These are phyloP conservation scores for Neurospora sp. DNA, from an alignment of 2,329 filamentous ascomycete genomes.

Conservation along the genomic window DNA sequence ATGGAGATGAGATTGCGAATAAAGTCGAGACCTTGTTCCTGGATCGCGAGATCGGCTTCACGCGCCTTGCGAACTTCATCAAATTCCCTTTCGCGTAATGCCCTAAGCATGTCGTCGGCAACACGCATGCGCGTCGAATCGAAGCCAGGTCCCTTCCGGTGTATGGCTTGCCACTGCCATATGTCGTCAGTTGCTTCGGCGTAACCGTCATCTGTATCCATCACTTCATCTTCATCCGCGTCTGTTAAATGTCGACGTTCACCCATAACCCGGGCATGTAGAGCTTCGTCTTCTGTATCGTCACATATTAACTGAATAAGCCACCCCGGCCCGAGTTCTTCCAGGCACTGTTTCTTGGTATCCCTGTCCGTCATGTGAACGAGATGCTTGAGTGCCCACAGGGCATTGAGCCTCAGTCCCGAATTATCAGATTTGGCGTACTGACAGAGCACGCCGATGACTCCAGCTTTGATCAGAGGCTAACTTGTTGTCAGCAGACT, in stretches of 20 bases:
- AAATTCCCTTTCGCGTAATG: constrained; percentile 54
- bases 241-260: constrained; percentile 10
- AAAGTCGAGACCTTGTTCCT: constrained; percentile 84
- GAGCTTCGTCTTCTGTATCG: constrained; percentile 44
- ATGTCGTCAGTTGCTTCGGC: constrained; percentile 28
- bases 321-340: constrained; percentile 70
- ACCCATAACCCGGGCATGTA: constrained; percentile 24
- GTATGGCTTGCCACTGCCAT: constrained; percentile 14
- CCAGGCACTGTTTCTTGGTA: constrained; percentile 66
- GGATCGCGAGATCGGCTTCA: constrained; percentile 72
- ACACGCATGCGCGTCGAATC: constrained; percentile 34
- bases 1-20: constrained; percentile 78
- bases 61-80: constrained; percentile 58
- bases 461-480: constrained; percentile 62
- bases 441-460: constrained; percentile 68
- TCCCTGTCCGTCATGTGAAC: constrained; percentile 62
- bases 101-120: constrained; percentile 38
- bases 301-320: constrained; percentile 67
- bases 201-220: constrained; percentile 29
- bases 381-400: constrained; percentile 92
- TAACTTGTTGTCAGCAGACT: constrained; percentile 26
- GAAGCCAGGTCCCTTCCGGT: constrained; percentile 8
- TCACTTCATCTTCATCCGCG: constrained; percentile 46
- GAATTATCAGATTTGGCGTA: constrained; percentile 75
- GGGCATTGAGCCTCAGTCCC: constrained; percentile 69